Evolutionary conservation across 2,329 filamentous ascomycete species (phyloP).

Genomic region (Aureobasidium namibiae): DNA sequence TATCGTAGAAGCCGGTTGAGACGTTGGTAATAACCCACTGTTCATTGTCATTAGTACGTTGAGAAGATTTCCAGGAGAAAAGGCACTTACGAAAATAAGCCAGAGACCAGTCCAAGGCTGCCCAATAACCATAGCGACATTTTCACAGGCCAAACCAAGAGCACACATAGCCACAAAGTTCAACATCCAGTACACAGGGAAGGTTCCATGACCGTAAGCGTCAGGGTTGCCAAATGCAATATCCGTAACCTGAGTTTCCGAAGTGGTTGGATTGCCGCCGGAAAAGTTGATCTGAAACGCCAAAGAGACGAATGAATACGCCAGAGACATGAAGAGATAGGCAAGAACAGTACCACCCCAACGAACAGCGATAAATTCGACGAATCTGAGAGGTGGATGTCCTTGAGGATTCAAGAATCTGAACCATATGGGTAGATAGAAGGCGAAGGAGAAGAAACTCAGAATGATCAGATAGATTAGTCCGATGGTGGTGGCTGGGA

Average conservation of each 20-base stretch:
- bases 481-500: conserved; percentile 53
- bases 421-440: conserved; percentile 56
- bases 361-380: conserved; percentile 52
- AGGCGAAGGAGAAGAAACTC: conserved; percentile 58
- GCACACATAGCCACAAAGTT: conserved; percentile 56
- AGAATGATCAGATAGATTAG: conserved; percentile 61
- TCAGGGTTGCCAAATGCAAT: conserved; percentile 36
- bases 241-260: conserved; percentile 31
- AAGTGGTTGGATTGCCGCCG: conserved; percentile 34
- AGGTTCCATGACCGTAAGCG: conserved; percentile 50
- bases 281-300: conserved; percentile 56
- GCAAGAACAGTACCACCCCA: conserved; percentile 47
- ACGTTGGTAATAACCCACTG: conserved; percentile 53
- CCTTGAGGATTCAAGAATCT: conserved; percentile 46
- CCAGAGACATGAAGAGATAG: conserved; percentile 55
- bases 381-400: conserved; percentile 51
- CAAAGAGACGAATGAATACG: conserved; percentile 55
- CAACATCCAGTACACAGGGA: conserved; percentile 47
- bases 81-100: conserved; percentile 49
- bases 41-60: neutral
- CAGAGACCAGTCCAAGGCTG: conserved; percentile 55
- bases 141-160: conserved; percentile 56
- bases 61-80: conserved; percentile 19
- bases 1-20: conserved; percentile 49
- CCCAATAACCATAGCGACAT: conserved; percentile 54